Evolutionary conservation across 345 rosid genomes (phyloP).

Genomic region (Lepidium aucheri): DNA sequence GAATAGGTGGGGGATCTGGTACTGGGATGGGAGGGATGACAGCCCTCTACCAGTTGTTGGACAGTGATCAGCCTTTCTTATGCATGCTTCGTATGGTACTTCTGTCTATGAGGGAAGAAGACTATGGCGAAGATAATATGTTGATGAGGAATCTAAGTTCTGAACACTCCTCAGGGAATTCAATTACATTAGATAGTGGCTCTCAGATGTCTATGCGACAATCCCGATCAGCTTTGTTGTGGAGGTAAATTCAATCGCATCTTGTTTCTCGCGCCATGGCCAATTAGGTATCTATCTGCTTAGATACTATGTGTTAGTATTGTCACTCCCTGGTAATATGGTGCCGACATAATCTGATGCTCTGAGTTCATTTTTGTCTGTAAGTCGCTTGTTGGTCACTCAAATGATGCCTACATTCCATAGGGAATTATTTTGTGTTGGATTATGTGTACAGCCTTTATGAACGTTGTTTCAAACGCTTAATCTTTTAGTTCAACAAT

Average conservation of each 20-base stretch:
- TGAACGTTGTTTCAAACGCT: background rate
- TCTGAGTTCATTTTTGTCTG: constrained; percentile 4
- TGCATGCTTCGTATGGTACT: constrained; percentile 99
- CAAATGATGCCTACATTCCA: background rate
- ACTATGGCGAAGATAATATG: constrained; percentile 65
- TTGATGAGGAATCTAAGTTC: constrained; percentile 51
- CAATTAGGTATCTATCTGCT: constrained; percentile 9
- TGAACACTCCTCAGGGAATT: constrained; percentile 41
- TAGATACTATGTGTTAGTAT: constrained; percentile 12
- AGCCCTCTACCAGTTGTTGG: constrained; percentile 86
- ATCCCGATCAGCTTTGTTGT: constrained; percentile 79
- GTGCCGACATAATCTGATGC: background rate
- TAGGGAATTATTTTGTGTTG: background rate
- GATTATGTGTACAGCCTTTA: background rate
- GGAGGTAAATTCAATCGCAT: constrained; percentile 59
- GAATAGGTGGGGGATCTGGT: constrained; percentile 99
- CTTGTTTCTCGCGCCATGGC: background rate
- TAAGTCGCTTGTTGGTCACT: constrained; percentile 1
- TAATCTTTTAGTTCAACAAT: background rate
- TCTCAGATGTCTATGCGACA: constrained; percentile 51
- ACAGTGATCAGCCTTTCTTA: constrained; percentile 98
- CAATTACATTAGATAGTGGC: constrained; percentile 37
- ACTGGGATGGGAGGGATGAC: constrained; percentile 99
- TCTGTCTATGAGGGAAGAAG: constrained; percentile 96
- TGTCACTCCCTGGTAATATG: background rate